phyloP scores from a whole-genome alignment of 768 basidiomycete species.

The Boletus coccyginus region DNA sequence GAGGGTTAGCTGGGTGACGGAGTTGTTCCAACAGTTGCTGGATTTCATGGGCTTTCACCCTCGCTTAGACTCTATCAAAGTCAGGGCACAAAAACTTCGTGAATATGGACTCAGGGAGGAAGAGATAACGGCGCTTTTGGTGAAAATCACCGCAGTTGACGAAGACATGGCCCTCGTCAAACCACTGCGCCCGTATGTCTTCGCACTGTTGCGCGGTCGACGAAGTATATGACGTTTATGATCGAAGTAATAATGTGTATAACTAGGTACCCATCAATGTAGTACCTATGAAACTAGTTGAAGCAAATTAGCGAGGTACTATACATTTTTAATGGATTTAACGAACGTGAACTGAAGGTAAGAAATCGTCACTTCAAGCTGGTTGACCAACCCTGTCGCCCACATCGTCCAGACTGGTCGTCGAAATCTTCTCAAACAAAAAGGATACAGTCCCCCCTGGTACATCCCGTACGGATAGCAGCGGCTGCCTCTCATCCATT shows the following conservation, averaged over 20 bases:
- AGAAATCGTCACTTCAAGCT: neutral
- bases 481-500: conserved; percentile 32
- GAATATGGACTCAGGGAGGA: conserved; percentile 26
- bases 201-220: conserved; percentile 8
- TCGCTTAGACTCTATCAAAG: conserved; percentile 19
- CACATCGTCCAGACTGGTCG: conserved; percentile 6
- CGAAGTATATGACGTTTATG: conserved; percentile 7
- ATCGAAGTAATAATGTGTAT: conserved; percentile 4
- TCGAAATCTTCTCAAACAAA: conserved; percentile 63
- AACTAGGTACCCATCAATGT: conserved; percentile 3
- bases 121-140: conserved; percentile 19
- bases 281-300: neutral
- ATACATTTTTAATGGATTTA: neutral
- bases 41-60: conserved; percentile 22
- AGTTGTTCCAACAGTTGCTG: conserved; percentile 22
- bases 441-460: conserved; percentile 74
- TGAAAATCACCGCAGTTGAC: conserved; percentile 21
- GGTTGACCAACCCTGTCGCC: neutral
- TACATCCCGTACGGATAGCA: conserved; percentile 43
- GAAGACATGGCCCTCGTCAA: conserved; percentile 15
- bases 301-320: neutral
- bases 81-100: conserved; percentile 23
- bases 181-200: conserved; percentile 1
- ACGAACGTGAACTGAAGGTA: neutral
- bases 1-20: conserved; percentile 23